Conservation (phyloP, 1,139 yeast genomes). For the Taphrina deformans region DNA sequence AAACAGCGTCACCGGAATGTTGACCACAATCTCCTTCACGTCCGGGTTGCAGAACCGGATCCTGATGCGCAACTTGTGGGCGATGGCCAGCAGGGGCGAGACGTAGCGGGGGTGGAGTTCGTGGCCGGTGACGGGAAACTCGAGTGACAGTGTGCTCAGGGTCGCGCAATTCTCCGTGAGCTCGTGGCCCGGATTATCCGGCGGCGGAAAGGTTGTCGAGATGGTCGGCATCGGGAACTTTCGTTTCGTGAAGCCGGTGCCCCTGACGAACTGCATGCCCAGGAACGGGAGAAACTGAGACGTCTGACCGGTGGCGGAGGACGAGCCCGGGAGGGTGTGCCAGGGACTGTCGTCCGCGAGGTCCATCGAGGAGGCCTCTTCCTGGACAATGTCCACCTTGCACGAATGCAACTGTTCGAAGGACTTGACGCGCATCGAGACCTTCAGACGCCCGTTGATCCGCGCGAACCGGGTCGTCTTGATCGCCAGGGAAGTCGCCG, state of each 20-base stretch:
- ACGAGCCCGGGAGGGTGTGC: conserved; percentile 16
- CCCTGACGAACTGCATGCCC: background rate
- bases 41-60: conserved; percentile 10
- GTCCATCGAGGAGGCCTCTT: conserved; percentile 6
- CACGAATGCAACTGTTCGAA: conserved; percentile 16
- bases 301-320: background rate
- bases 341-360: conserved; percentile 11
- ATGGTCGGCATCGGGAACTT: conserved; percentile 30
- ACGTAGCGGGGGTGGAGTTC: conserved; percentile 16
- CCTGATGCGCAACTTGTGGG: conserved; percentile 27
- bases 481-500: conserved; percentile 25
- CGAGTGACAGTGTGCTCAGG: conserved; percentile 16
- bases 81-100: conserved; percentile 19
- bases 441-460: conserved; percentile 13
- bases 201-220: conserved; percentile 16
- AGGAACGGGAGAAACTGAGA: background rate
- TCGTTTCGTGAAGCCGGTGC: conserved; percentile 4
- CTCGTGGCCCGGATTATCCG: background rate
- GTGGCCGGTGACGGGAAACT: conserved; percentile 10
- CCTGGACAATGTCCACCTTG: conserved; percentile 24
- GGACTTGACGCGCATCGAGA: conserved; percentile 27
- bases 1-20: conserved; percentile 22
- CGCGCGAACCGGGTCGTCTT: conserved; percentile 23
- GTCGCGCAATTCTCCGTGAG: conserved; percentile 2
- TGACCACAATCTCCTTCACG: conserved; percentile 28